phyloP scores from a whole-genome alignment of 2,329 filamentous ascomycete species.

The Aspergillus sp. region DNA sequence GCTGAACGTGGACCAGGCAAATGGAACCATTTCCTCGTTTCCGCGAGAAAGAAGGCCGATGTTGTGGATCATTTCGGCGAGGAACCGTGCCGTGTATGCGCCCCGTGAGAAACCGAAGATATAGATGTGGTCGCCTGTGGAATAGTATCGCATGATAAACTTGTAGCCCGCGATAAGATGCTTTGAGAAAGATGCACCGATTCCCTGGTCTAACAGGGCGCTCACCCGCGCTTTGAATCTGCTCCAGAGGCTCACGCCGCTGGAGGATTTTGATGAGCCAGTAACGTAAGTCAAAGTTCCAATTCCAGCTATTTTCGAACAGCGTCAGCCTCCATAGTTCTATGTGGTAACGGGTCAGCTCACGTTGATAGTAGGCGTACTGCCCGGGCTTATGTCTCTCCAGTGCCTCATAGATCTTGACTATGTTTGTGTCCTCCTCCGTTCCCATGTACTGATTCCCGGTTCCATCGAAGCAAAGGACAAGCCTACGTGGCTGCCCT shows the following conservation, averaged over 20 bases:
- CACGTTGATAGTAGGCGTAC: slow-evolving; percentile 11
- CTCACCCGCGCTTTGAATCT: slow-evolving; percentile 3
- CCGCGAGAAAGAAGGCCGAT: slow-evolving; percentile 48
- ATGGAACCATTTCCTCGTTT: slow-evolving; percentile 56
- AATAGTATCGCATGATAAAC: slow-evolving; percentile 12
- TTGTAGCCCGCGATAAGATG: slow-evolving; percentile 6
- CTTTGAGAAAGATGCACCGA: slow-evolving; percentile 8
- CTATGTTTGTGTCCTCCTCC: slow-evolving; percentile 14
- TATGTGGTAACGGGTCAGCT: background rate
- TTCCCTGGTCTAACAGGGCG: slow-evolving; percentile 5
- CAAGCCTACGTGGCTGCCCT: slow-evolving; percentile 10
- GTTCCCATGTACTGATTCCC: slow-evolving; percentile 12
- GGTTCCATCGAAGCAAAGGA: slow-evolving; percentile 15
- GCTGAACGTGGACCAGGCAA: slow-evolving; percentile 42
- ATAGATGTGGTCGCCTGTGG: slow-evolving; percentile 12
- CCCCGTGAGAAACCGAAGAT: slow-evolving; percentile 16
- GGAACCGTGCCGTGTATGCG: slow-evolving; percentile 13
- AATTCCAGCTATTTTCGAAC: slow-evolving; percentile 2
- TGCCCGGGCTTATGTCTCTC: slow-evolving; percentile 5
- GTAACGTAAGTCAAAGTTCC: slow-evolving; percentile 9
- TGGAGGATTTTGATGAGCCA: background rate
- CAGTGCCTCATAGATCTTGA: slow-evolving; percentile 13
- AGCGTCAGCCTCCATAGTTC: background rate
- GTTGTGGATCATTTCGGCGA: slow-evolving; percentile 14
- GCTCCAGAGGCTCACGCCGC: slow-evolving; percentile 2